Evolutionary conservation across 139 green algal species (phyloP).

Genomic region (Micractinium conductrix): DNA sequence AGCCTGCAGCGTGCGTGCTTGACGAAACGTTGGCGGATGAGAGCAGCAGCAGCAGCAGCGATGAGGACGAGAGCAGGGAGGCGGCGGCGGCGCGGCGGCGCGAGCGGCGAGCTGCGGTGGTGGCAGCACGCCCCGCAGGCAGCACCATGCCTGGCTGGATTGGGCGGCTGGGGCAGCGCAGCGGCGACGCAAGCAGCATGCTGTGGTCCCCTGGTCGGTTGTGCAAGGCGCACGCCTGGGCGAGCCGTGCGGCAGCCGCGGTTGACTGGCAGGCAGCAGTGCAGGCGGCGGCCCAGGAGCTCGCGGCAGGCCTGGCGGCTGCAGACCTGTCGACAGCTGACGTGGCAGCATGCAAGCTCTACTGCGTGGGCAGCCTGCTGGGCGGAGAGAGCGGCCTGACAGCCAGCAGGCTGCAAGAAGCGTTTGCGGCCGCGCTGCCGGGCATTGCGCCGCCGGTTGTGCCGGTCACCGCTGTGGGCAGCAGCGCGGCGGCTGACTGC

Average conservation of each 20-base stretch:
- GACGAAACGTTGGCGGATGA: conserved; percentile 1
- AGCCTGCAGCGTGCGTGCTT: conserved; percentile 57
- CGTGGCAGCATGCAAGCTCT: conserved; percentile 31
- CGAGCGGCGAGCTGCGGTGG: not conserved
- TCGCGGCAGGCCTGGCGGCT: not conserved
- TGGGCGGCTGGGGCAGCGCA: conserved; percentile 9
- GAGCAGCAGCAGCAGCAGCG: conserved; percentile 23
- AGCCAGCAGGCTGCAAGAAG: not conserved
- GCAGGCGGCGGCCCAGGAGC: not conserved
- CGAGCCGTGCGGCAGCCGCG: not conserved
- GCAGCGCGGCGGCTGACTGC: not conserved
- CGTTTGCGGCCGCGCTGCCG: not conserved
- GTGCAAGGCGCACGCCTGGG: conserved; percentile 8
- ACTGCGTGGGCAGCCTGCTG: conserved; percentile 16
- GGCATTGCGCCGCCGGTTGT: not conserved
- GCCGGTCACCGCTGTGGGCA: conserved; percentile 24
- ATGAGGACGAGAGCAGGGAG: not conserved
- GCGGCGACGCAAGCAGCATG: not conserved
- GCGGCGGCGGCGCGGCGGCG: not conserved
- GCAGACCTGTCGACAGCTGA: conserved; percentile 27
- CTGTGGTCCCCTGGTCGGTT: conserved; percentile 17
- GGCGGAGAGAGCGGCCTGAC: not conserved
- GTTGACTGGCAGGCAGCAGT: not conserved
- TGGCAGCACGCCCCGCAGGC: not conserved
- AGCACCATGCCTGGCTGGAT: conserved; percentile 44